Conservation (phyloP, 1,284 basidiomycete species). For the Coniferiporia sulphurascens region DNA sequence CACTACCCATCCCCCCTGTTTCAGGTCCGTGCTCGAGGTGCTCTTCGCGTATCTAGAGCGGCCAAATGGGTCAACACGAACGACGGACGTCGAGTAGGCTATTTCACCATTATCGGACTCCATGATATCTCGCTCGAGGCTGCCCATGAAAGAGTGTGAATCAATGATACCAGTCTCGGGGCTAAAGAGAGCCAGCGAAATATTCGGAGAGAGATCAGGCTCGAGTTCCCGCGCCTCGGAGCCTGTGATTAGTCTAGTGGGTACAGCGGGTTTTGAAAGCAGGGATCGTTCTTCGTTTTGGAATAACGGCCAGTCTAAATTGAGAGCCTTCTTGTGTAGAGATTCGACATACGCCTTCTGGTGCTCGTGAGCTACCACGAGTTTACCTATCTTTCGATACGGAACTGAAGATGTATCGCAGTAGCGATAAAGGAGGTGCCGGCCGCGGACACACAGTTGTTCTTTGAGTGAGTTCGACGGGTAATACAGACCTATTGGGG, state of each 20-base stretch:
- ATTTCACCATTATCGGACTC: slow-evolving; percentile 71
- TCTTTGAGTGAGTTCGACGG: slow-evolving; percentile 86
- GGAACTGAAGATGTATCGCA: slow-evolving; percentile 68
- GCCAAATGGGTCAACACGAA: slow-evolving; percentile 72
- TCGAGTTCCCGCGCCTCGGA: slow-evolving; percentile 75
- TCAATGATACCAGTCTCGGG: slow-evolving; percentile 91
- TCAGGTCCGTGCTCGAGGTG: slow-evolving; percentile 28
- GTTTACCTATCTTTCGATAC: slow-evolving; percentile 78
- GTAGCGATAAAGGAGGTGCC: slow-evolving; percentile 79
- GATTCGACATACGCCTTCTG: slow-evolving; percentile 69
- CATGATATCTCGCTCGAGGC: slow-evolving; percentile 73
- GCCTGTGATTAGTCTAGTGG: slow-evolving; percentile 66
- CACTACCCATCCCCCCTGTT: slow-evolving; percentile 63
- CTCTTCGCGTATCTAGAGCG: slow-evolving; percentile 24
- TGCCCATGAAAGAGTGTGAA: slow-evolving; percentile 78
- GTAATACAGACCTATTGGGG: slow-evolving; percentile 71
- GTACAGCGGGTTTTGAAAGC: slow-evolving; percentile 37
- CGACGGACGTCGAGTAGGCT: slow-evolving; percentile 79
- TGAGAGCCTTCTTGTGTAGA: slow-evolving; percentile 60
- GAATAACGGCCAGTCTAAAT: slow-evolving; percentile 47
- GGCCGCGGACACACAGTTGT: slow-evolving; percentile 80
- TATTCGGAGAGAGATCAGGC: slow-evolving; percentile 71
- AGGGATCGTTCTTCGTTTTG: slow-evolving; percentile 23
- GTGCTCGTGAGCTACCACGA: slow-evolving; percentile 69
- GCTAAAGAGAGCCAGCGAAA: slow-evolving; percentile 74